Base-by-base conservation (phyloP, 73 alveolate species). In the Symbiodinium natans region DNA sequence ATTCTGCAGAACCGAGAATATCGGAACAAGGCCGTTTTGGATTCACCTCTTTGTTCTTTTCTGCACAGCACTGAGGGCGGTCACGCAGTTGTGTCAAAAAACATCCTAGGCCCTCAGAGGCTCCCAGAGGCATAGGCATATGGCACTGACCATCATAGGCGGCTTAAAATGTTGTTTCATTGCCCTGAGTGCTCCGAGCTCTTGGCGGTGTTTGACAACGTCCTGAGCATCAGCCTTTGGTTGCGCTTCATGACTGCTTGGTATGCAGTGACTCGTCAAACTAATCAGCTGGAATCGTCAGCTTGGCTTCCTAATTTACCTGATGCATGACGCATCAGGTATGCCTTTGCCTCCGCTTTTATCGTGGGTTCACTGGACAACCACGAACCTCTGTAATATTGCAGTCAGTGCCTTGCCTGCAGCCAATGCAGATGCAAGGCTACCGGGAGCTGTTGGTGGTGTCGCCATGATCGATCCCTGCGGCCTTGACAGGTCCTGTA, bases 221-320 rank as follows among this genome's bases (percentile, higher is more conserved):
- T 88, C 59, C 95, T 88, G 74, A 74, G 86, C 52, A 43, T 88
- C 31, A 88, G 95, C 95, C 74, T 63, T 41, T 88, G 95, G 95
- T 41, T 88, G 95, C 95, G 95, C 41, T 88, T 59, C 54, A 88
- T 88, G 95, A 88, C 95, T 1, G 95, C 95, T 36, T 88, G 95
- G 95, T 88, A 88, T 31, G 95, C 95, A 29, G 95, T 73, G 27
- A 42, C 86, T 40, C 33, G 86, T 43, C 41, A 38, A 34, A n/a
- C 33, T 2, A 34, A 31, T 75, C 33, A n/a, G n/a, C 34, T 17
- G 27, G 86, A 21, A 3, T 8, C 15, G 82, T 3, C 5, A 29
- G 15, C 7, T 21, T 19, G 5, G 82, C 33, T 6, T 46, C 13
- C 21, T 46, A 6, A 6, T 46, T 46, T 6, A 13, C 13, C 21